Conservation (phyloP, 441 rosid genomes). For the Hura crepitans region DNA sequence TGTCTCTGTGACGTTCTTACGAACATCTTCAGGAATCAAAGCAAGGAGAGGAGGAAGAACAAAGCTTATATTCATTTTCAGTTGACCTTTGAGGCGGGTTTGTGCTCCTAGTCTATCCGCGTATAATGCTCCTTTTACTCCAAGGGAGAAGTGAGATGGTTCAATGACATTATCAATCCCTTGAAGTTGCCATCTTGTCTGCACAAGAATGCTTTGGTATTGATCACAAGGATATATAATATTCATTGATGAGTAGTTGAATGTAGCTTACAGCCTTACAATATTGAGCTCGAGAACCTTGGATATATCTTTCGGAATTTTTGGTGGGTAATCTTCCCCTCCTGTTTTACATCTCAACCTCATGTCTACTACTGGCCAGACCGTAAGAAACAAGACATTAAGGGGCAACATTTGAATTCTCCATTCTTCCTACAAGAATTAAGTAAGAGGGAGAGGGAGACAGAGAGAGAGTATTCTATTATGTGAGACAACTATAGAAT, state of each 20-base stretch:
- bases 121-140: conserved; percentile 68
- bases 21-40: conserved; percentile 63
- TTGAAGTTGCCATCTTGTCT: conserved; percentile 79
- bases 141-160: conserved; percentile 64
- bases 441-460: neutral
- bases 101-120: conserved; percentile 49
- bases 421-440: conserved; percentile 67
- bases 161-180: conserved; percentile 56
- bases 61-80: conserved; percentile 69
- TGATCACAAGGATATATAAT: neutral
- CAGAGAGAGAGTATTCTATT: neutral
- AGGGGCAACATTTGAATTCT: conserved; percentile 87
- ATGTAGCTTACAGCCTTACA: conserved; percentile 52
- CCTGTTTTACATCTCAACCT: conserved; percentile 58
- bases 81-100: conserved; percentile 66
- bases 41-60: conserved; percentile 69
- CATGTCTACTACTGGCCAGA: conserved; percentile 79
- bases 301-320: conserved; percentile 50
- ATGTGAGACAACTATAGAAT: neutral
- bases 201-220: conserved; percentile 25
- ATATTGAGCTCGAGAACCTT: conserved; percentile 73
- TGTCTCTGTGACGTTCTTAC: no score
- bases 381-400: conserved; percentile 60
- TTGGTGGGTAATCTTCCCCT: conserved; percentile 65
- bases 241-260: neutral